Evolutionary conservation across 2,329 filamentous ascomycete species (phyloP).

Genomic region (Leptodontidium sp.): DNA sequence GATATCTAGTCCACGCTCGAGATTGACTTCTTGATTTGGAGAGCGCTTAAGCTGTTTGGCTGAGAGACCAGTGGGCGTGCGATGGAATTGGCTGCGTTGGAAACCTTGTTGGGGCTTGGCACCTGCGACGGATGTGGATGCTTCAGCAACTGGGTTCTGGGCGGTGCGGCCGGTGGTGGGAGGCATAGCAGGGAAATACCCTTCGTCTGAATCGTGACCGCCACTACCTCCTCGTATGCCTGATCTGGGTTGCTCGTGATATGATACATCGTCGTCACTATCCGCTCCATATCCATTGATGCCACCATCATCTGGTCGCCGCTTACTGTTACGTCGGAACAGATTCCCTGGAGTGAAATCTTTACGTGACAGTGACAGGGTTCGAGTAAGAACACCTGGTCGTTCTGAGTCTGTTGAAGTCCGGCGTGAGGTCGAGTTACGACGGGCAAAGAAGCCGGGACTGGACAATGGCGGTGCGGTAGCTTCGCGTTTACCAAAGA

Average conservation of each 20-base stretch:
- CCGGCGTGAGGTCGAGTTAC: constrained; percentile 52
- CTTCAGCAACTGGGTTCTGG: constrained; percentile 32
- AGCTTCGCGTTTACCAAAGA: constrained; percentile 25
- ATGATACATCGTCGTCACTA: constrained; percentile 43
- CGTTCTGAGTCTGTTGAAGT: constrained; percentile 51
- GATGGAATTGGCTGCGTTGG: constrained; percentile 59
- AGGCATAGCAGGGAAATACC: constrained; percentile 55
- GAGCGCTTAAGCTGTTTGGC: constrained; percentile 65
- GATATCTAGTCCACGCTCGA: constrained; percentile 86
- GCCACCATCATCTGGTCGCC: constrained; percentile 55
- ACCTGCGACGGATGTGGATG: constrained; percentile 40
- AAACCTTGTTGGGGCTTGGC: constrained; percentile 31
- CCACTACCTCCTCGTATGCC: constrained; percentile 51
- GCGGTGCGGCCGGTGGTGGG: constrained; percentile 29
- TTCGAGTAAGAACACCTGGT: constrained; percentile 58
- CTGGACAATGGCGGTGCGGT: constrained; percentile 33
- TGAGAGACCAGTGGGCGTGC: constrained; percentile 74
- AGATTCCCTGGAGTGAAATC: constrained; percentile 56
- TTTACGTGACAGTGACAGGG: constrained; percentile 66
- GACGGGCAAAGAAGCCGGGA: constrained; percentile 51
- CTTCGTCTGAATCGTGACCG: constrained; percentile 57
- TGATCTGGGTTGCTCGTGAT: constrained; percentile 29
- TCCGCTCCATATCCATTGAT: constrained; percentile 63
- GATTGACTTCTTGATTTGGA: constrained; percentile 70
- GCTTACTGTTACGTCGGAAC: constrained; percentile 56